Conservation (phyloP, 2,329 filamentous ascomycete genomes). For the Aspergillus transmontanensis region DNA sequence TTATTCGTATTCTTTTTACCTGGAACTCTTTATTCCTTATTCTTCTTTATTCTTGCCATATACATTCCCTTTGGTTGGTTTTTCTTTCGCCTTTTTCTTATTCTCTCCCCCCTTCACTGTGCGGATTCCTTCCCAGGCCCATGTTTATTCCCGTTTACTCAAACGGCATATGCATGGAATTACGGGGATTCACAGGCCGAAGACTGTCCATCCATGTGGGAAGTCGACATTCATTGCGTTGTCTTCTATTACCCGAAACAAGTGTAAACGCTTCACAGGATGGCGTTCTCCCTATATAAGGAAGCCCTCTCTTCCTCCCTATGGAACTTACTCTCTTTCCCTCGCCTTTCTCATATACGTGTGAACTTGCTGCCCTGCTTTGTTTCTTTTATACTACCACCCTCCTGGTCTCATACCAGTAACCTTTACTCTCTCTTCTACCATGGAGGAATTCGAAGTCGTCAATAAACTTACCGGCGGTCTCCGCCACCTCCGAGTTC, state of each 20-base stretch:
- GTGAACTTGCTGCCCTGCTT: background rate
- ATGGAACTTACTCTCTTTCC: constrained; percentile 5
- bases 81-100: background rate
- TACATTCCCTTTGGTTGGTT: background rate
- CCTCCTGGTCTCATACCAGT: background rate
- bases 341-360: constrained; percentile 1
- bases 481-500: constrained; percentile 27
- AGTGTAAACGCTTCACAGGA: constrained; percentile 15
- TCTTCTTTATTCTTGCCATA: no score
- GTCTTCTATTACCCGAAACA: constrained; percentile 13
- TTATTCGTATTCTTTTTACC: background rate
- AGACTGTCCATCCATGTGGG: constrained; percentile 15
- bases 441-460: constrained; percentile 26
- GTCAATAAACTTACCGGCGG: constrained; percentile 25
- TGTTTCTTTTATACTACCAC: background rate
- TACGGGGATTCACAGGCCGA: constrained; percentile 17
- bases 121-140: background rate
- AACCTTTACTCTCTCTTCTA: constrained; percentile 6
- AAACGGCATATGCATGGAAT: constrained; percentile 17
- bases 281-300: constrained; percentile 15
- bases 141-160: constrained; percentile 16
- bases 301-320: constrained; percentile 2
- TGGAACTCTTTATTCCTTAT: no score
- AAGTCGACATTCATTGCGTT: constrained; percentile 20
- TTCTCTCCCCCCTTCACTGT: background rate